phyloP scores from a whole-genome alignment of 2,329 filamentous ascomycete genomes.

The Helminthosporium solani region DNA sequence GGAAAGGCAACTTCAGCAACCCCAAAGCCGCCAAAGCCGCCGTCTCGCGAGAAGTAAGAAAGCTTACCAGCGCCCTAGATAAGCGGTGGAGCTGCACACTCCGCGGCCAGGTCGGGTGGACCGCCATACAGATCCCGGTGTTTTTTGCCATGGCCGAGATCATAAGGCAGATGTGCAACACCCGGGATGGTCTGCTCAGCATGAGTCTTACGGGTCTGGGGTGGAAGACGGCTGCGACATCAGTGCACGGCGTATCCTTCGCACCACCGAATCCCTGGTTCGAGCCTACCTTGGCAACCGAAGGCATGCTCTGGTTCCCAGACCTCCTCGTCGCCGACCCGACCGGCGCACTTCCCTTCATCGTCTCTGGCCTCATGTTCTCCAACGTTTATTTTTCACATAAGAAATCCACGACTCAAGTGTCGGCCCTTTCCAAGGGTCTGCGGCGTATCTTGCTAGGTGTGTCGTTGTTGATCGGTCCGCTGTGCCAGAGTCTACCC shows the following conservation, averaged over 20 bases:
- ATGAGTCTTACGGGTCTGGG: slow-evolving; percentile 17
- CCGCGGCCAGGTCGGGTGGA: slow-evolving; percentile 27
- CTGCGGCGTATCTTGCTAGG: slow-evolving; percentile 29
- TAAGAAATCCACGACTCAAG: slow-evolving; percentile 18
- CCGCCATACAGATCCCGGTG: slow-evolving; percentile 36
- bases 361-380: slow-evolving; percentile 52
- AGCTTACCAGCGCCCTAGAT: slow-evolving; percentile 24
- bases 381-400: slow-evolving; percentile 46
- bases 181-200: slow-evolving; percentile 32
- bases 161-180: slow-evolving; percentile 38
- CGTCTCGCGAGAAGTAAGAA: slow-evolving; percentile 22
- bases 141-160: slow-evolving; percentile 42
- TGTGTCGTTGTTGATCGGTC: slow-evolving; percentile 34
- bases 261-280: slow-evolving; percentile 29
- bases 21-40: slow-evolving; percentile 16
- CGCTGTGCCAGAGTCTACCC: slow-evolving; percentile 39
- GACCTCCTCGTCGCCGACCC: slow-evolving; percentile 58
- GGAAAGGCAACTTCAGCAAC: slow-evolving; percentile 22
- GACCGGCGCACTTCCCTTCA: slow-evolving; percentile 50
- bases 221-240: not conserved
- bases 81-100: slow-evolving; percentile 33
- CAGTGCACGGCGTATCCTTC: slow-evolving; percentile 10
- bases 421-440: slow-evolving; percentile 12
- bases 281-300: slow-evolving; percentile 54
- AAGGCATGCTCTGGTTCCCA: slow-evolving; percentile 63